These are phyloP conservation scores for Metschnikowia shivogae DNA, from an alignment of 805 yeast genomes.

Conservation along the genomic window DNA sequence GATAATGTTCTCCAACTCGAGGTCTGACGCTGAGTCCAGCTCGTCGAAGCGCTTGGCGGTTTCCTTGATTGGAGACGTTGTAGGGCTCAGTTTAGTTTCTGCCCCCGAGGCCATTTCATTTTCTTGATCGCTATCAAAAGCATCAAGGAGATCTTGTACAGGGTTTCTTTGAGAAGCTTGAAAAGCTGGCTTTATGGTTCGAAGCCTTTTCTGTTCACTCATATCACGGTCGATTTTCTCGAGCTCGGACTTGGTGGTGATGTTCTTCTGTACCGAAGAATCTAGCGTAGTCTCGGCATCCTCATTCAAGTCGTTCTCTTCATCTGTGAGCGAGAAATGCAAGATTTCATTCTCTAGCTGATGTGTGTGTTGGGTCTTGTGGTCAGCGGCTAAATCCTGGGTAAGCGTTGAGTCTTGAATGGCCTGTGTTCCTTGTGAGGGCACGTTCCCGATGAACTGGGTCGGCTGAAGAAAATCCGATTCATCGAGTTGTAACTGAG, in stretches of 20 bases:
- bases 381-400: conserved; percentile 3
- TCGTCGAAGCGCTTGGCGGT: neutral
- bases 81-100: conserved; percentile 24
- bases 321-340: conserved; percentile 34
- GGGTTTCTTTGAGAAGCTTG: conserved; percentile 23
- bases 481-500: conserved; percentile 29
- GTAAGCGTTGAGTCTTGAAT: conserved; percentile 3
- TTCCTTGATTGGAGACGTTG: conserved; percentile 27
- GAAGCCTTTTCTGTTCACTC: conserved; percentile 31
- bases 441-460: conserved; percentile 2
- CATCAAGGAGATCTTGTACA: conserved; percentile 29
- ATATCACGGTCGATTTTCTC: conserved; percentile 31
- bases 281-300: conserved; percentile 20
- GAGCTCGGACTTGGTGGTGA: conserved; percentile 25
- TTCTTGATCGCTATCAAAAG: conserved; percentile 25
- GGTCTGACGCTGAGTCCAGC: conserved; percentile 11
- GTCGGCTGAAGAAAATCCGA: conserved; percentile 13
- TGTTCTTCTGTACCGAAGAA: conserved; percentile 17
- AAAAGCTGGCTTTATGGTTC: conserved; percentile 30
- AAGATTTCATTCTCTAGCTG: conserved; percentile 31
- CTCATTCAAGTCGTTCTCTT: conserved; percentile 33
- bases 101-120: conserved; percentile 11
- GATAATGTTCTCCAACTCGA: conserved; percentile 9
- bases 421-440: conserved; percentile 4
- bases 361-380: conserved; percentile 6